A percentile compares a stretch with the other conserved stretches of the same genome.
phyloP scores from a whole-genome alignment of 1,284 basidiomycete species.

The Inonotus hispidus region DNA sequence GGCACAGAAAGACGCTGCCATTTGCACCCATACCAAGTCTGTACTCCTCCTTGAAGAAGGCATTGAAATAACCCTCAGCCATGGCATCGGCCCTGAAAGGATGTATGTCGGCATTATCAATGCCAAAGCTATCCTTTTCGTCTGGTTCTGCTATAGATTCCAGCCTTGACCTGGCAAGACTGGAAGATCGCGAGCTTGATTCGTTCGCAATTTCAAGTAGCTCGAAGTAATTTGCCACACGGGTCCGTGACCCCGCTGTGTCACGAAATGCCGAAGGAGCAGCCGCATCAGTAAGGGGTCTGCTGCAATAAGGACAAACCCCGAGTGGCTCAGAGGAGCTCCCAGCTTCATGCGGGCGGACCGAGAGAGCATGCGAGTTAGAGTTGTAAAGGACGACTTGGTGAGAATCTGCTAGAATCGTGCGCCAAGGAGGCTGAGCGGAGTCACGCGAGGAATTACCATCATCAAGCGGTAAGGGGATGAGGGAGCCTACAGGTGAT shows the following conservation, averaged over 20 bases:
- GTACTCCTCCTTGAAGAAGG: conserved; percentile 86
- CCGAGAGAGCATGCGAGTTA: conserved; percentile 76
- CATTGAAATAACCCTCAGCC: conserved; percentile 79
- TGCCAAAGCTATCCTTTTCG: conserved; percentile 11
- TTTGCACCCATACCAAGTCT: conserved; percentile 90
- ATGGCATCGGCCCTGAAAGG: conserved; percentile 59
- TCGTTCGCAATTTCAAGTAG: conserved; percentile 66
- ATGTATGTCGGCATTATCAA: conserved; percentile 20
- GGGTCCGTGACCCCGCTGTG: conserved; percentile 34
- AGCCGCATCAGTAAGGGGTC: conserved; percentile 35
- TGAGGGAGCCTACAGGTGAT: conserved; percentile 4
- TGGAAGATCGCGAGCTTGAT: conserved; percentile 51
- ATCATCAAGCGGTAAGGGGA: neutral
- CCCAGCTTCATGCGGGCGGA: conserved; percentile 38
- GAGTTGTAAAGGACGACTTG: conserved; percentile 89
- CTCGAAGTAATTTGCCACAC: conserved; percentile 71
- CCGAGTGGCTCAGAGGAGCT: conserved; percentile 26
- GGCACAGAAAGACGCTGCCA: conserved; percentile 83
- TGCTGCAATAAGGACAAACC: conserved; percentile 69
- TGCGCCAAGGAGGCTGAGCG: conserved; percentile 44
- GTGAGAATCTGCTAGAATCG: conserved; percentile 72
- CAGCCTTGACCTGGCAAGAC: conserved; percentile 27
- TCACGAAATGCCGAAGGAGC: conserved; percentile 20
- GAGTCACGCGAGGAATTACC: neutral
- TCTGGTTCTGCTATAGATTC: conserved; percentile 3